phyloP scores from a whole-genome alignment of 768 basidiomycete species.

The Epithele typhae region DNA sequence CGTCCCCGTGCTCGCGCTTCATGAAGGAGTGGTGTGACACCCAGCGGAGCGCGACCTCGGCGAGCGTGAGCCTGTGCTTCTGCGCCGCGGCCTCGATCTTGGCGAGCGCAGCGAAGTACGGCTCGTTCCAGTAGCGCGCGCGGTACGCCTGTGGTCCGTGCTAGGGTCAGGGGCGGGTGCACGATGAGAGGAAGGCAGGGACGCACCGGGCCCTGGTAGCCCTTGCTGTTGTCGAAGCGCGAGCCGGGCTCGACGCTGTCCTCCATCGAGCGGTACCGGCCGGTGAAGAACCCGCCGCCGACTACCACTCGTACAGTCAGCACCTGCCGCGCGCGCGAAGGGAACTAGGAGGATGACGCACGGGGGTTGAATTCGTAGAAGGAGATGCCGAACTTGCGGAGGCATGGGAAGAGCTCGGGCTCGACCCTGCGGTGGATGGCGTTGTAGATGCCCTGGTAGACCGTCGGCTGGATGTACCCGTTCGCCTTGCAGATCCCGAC shows the following conservation, averaged over 20 bases:
- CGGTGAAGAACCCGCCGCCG: conserved; percentile 38
- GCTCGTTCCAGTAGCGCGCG: conserved; percentile 46
- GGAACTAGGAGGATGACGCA: conserved; percentile 19
- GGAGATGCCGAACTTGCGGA: conserved; percentile 36
- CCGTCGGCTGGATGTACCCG: conserved; percentile 46
- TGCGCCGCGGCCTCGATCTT: conserved; percentile 38
- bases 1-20: conserved; percentile 43
- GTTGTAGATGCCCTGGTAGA: conserved; percentile 35
- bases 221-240: conserved; percentile 44
- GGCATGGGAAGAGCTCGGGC: conserved; percentile 37
- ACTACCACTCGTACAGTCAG: conserved; percentile 19
- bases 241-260: conserved; percentile 46
- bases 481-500: conserved; percentile 49
- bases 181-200: not conserved
- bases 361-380: conserved; percentile 38
- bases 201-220: conserved; percentile 41
- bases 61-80: conserved; percentile 33
- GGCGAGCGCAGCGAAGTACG: conserved; percentile 46
- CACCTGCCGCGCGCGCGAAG: not conserved
- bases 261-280: conserved; percentile 29
- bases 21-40: conserved; percentile 42
- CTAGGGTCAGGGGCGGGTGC: not conserved
- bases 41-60: conserved; percentile 44
- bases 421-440: conserved; percentile 27
- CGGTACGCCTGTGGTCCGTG: conserved; percentile 15